Evolutionary conservation across 441 rosid species (phyloP).

Genomic region (Erodium moschatum): DNA sequence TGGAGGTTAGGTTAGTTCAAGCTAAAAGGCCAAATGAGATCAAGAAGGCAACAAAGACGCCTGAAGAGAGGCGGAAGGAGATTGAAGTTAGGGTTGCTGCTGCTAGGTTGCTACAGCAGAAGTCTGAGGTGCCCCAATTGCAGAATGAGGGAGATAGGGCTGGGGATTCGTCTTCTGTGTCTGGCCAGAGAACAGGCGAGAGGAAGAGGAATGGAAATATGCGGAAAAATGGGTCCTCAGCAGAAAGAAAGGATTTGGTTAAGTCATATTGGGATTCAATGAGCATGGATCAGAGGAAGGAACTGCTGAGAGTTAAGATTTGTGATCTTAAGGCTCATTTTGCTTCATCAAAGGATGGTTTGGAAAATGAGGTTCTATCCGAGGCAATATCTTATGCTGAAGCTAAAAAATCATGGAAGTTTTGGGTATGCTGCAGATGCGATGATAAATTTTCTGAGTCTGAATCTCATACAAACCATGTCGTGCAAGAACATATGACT

Average conservation of each 20-base stretch:
- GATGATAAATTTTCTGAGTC: conserved; percentile 47
- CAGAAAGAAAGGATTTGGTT: conserved; percentile 58
- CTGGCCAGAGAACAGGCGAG: conserved; percentile 52
- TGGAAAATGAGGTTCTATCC: conserved; percentile 43
- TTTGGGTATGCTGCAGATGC: conserved; percentile 74
- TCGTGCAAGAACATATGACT: conserved; percentile 67
- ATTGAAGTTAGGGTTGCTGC: conserved; percentile 95
- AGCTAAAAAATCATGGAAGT: conserved; percentile 60
- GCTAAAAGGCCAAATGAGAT: conserved; percentile 82
- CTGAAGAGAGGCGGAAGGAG: conserved; percentile 82
- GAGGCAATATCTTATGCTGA: conserved; percentile 54
- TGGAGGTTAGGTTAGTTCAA: conserved; percentile 66
- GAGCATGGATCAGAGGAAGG: conserved; percentile 48
- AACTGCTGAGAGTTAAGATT: conserved; percentile 50
- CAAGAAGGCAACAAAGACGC: conserved; percentile 80
- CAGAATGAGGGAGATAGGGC: conserved; percentile 32
- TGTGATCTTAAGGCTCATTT: conserved; percentile 53
- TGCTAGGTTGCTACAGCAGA: conserved; percentile 77
- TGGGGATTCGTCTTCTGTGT: conserved; percentile 28
- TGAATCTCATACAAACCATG: conserved; percentile 66
- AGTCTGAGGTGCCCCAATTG: conserved; percentile 38
- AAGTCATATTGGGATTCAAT: conserved; percentile 59
- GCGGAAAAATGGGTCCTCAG: conserved; percentile 46
- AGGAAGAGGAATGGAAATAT: conserved; percentile 48
- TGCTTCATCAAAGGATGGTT: conserved; percentile 45